Base-by-base conservation (phyloP, 169 alveolate species). In the Plasmodium knowlesi region DNA sequence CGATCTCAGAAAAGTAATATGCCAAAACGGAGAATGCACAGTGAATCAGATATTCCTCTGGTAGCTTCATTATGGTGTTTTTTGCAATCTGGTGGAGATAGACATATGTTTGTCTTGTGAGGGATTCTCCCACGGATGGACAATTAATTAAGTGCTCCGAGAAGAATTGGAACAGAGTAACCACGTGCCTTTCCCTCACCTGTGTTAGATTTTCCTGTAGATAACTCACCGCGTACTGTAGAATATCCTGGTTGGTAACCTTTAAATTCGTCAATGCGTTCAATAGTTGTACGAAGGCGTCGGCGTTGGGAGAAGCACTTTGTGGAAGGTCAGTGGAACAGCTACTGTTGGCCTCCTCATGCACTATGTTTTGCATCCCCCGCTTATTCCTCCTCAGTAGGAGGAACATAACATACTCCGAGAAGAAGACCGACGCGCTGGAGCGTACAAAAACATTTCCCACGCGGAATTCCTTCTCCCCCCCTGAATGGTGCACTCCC, bases 121-220 rank as follows among this genome's bases (percentile, higher is more conserved):
- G 19, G 30, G 79, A 67, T 12, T 89, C 61, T 2, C n/a, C 39
- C 10, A 54, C 28, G n/a, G 78, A 82, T 19, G 53, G 25, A 19
- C 67, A 89, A 41, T n/a, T 41, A 6, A 39, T 67, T 3, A 61
- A 12, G 16, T 89, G 94, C 39, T 80, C 91, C 50, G 94, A 89
- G 82, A 79, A 32, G 50, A 89, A 89, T 25, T 89, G 94, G 25
- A 89, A 57, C 12, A 89, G 81, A 61, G 83, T 89, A 9, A 70
- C 39, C 19, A 89, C 54, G 73, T 89, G 91, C 12, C 34, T 79
- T 39, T 89, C 76, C 41, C 57, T 25, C 46, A 89, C 34, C 16
- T 14, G 12, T 0, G 80, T 12, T 32, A 57, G 32, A 54, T 57
- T 19, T 25, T 8, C 50, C 78, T 89, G 81, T 8, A 89, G 25